Conservation (phyloP, 2,329 filamentous ascomycete genomes). For the Fusarium chaquense region DNA sequence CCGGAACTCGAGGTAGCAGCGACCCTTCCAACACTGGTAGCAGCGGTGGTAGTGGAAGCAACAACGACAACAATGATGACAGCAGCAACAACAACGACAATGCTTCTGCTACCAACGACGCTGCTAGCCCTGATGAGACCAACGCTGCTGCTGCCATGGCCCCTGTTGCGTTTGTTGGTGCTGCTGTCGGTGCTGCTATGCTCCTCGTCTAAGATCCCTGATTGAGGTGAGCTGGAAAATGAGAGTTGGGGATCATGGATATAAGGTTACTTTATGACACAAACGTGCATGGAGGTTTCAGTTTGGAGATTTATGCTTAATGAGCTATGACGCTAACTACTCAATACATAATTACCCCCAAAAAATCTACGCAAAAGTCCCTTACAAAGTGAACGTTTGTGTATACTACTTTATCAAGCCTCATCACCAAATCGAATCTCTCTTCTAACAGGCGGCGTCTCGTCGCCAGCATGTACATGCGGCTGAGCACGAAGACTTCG, state of each 20-base stretch:
- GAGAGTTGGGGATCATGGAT: background rate
- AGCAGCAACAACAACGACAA: background rate
- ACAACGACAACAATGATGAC: conserved; percentile 15
- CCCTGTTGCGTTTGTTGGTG: conserved; percentile 34
- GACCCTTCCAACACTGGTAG: conserved; percentile 16
- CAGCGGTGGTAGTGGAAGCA: conserved; percentile 1
- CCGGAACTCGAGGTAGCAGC: conserved; percentile 17
- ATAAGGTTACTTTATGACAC: background rate
- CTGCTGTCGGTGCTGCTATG: conserved; percentile 36
- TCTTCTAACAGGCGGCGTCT: conserved; percentile 16
- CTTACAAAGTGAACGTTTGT: background rate
- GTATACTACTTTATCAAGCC: background rate
- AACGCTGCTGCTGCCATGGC: conserved; percentile 38
- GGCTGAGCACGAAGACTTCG: conserved; percentile 22
- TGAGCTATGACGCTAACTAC: conserved; percentile 15
- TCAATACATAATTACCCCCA: background rate
- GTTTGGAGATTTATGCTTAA: conserved; percentile 20
- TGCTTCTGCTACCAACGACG: conserved; percentile 23
- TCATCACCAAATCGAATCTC: conserved; percentile 45
- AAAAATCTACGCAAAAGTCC: background rate
- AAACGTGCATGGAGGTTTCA: background rate
- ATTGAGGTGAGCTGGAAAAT: background rate
- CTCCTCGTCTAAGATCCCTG: conserved; percentile 34
- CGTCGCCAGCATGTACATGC: background rate
- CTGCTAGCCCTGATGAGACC: conserved; percentile 26